Evolutionary conservation across 2,329 filamentous ascomycete species (phyloP), one percentile per base, ranked within the genome.

Genomic region (Kalaharituber pfeilii): DNA sequence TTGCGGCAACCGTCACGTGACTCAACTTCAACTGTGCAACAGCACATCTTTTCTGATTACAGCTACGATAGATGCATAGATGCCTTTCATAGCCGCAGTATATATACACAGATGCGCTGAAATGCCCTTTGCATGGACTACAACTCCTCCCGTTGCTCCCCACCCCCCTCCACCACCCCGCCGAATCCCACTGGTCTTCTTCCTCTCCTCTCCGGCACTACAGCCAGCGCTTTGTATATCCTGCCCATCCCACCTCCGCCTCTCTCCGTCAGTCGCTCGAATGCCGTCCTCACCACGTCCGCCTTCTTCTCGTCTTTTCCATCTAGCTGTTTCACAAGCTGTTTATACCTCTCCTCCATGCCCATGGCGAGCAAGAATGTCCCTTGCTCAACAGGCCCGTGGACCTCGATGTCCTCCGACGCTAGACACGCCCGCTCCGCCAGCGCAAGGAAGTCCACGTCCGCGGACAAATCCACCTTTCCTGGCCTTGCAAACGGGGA

Each of bases 101-200:
- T n/a, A n/a, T n/a, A n/a, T n/a, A n/a, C n/a, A n/a, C n/a, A n/a
- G n/a, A n/a, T n/a, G n/a, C n/a, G n/a, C n/a, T n/a, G n/a, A n/a
- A n/a, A n/a, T n/a, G n/a, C n/a, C n/a, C n/a, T n/a, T n/a, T n/a
- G n/a, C n/a, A n/a, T n/a, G n/a, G n/a, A n/a, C n/a, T n/a, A n/a
- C n/a, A n/a, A n/a, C n/a, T n/a, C n/a, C 29, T 33, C 8, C 29
- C 8, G 29, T 18, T 39, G 20, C 33, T 1, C 20, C 4, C 20
- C 1, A 13, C 33, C 33, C 36, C 53, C 54, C 26, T 44, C 53
- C 5, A 60, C 56, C 2, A 26, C 49, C 9, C 59, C 91, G 0
- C 91, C 91, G 71, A 98, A 96, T 0, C 91, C 91, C 53, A 94
- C 87, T 1, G 89, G 89, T 56, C 81, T 75, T 63, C 87, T 78